Conservation (phyloP, 2,329 filamentous ascomycete species). For the Sphaceloma murrayae region DNA sequence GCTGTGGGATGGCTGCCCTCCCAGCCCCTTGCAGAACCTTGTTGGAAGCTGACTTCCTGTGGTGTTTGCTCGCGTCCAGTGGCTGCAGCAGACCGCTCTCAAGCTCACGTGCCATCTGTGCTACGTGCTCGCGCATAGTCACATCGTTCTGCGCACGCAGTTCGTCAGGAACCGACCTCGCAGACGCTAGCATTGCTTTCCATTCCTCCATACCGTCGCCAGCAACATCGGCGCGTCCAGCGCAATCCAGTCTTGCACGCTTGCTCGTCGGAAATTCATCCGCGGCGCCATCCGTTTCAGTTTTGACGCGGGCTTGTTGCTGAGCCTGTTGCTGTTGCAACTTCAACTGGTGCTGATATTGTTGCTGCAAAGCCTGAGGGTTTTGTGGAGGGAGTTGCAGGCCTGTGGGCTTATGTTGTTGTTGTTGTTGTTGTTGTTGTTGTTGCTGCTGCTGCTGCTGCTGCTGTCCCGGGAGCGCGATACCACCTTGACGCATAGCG, state of each 20-base stretch:
- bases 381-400: constrained; percentile 30
- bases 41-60: constrained; percentile 23
- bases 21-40: no score
- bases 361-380: constrained; percentile 33
- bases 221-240: constrained; percentile 73
- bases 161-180: constrained; percentile 44
- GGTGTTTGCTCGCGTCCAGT: constrained; percentile 44
- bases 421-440: constrained; percentile 18
- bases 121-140: constrained; percentile 59
- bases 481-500: constrained; percentile 41
- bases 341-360: constrained; percentile 30
- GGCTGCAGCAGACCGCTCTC: constrained; percentile 71
- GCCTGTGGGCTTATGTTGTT: constrained; percentile 27
- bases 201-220: constrained; percentile 51
- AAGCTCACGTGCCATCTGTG: constrained; percentile 55
- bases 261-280: constrained; percentile 20
- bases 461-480: constrained; percentile 23
- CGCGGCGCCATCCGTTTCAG: constrained; percentile 23
- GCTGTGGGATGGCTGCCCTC: constrained; percentile 33
- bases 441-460: constrained; percentile 20
- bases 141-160: constrained; percentile 52
- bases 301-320: constrained; percentile 30
- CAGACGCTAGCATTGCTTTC: constrained; percentile 50
- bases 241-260: constrained; percentile 38
- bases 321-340: constrained; percentile 28